Base-by-base conservation (phyloP, 192 early-diverging fungal species). In the Podila epicladia region DNA sequence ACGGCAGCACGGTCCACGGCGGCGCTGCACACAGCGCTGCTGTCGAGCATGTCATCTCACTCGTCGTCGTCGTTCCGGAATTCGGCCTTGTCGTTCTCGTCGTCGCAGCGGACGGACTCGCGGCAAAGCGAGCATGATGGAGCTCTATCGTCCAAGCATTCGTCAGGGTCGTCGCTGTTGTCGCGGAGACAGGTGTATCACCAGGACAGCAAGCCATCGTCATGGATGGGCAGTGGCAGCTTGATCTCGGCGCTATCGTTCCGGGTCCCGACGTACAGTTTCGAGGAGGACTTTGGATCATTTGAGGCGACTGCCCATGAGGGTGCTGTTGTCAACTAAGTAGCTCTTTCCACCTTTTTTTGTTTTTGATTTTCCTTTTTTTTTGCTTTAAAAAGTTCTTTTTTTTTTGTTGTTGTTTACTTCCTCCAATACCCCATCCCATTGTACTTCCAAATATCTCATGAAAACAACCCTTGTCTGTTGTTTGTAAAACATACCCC, bases 1-100 rank as follows among this genome's bases (percentile, higher is more conserved):
- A 62, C 71, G n/a, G 71, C 77, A 0, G 77, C 77, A 22, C 53
- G 53, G 77, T 38, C 73, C 77, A 32, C 77, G 5, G 53, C 53
- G 1, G 77, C 77, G 3, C 41, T 80, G 62, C 71, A 73, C 51
- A 67, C 77, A 19, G 77, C 71, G 0, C 37, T 69, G 32, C 29
- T 80, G 62, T 62, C 77, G 6, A 67, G 69, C 53, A 72, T 79
- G 76, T 72, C 76, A 3, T 60, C 66, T 0, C 22, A 13, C 48
- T 65, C 64, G 15, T 65, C 64, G 8, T 7, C 64, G 22, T 69
- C 74, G 17, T 45, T 63, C 51, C 48, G 69, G n/a, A 58, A 58
- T 17, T 78, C 77, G 13, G 77, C 71, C 1, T 17, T 80, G 45
- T 80, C 77, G 29, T 80, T 80, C 45, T 65, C 77, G 9, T 53